Evolutionary conservation across 768 basidiomycete species (phyloP).

Genomic region (Multifurca ochricompacta): DNA sequence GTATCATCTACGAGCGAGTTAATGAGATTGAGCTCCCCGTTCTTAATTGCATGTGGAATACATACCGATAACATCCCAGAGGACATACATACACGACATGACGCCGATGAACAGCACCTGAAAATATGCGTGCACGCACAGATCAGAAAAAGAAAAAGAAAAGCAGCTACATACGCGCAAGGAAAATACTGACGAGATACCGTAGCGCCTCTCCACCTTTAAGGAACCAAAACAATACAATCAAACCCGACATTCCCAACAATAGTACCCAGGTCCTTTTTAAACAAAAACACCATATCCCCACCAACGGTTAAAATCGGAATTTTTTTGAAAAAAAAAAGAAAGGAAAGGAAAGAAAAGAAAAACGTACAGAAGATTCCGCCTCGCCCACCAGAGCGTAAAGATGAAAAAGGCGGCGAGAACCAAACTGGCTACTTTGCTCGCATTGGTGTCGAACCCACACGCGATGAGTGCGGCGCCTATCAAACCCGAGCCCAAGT

Average conservation of each 20-base stretch:
- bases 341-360: neutral
- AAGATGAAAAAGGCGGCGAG: conserved; percentile 82
- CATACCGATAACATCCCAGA: conserved; percentile 83
- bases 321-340: neutral
- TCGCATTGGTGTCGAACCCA: conserved; percentile 83
- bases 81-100: conserved; percentile 81
- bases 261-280: conserved; percentile 81
- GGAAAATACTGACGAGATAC: conserved; percentile 67
- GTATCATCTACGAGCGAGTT: conserved; percentile 58
- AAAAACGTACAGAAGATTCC: conserved; percentile 55
- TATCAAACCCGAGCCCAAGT: conserved; percentile 79
- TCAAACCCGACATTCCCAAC: conserved; percentile 68
- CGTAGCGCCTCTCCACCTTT: conserved; percentile 65
- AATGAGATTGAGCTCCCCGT: neutral
- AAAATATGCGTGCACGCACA: neutral
- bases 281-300: neutral
- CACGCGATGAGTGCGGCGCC: conserved; percentile 83
- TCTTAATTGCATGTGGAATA: conserved; percentile 3
- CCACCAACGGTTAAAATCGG: too few species aligned
- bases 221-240: conserved; percentile 81
- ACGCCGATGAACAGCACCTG: conserved; percentile 77
- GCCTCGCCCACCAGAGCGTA: conserved; percentile 83
- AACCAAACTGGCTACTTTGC: conserved; percentile 73
- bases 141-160: neutral
- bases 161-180: neutral